Evolutionary conservation across 371 early-diverging fungal species (phyloP).

Genomic region (Encephalitozoon cuniculi): DNA sequence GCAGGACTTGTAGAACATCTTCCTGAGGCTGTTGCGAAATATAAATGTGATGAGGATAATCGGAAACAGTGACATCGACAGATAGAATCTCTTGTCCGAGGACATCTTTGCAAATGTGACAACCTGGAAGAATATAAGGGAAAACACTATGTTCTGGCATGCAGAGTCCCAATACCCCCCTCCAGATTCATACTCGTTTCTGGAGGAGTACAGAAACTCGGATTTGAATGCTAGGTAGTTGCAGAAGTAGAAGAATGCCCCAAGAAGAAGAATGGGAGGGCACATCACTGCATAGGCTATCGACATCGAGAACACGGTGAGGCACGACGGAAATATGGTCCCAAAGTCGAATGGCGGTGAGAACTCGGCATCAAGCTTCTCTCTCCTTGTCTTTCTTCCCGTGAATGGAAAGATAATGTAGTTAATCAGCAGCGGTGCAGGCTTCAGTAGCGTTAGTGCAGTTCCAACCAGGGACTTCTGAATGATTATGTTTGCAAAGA

Average conservation of each 20-base stretch:
- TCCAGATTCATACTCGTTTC: conserved; percentile 60
- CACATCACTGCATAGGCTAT: conserved; percentile 54
- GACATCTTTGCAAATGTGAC: conserved; percentile 47
- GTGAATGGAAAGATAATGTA: conserved; percentile 32
- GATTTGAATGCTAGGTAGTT: conserved; percentile 56
- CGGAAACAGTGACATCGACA: conserved; percentile 31
- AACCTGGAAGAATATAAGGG: conserved; percentile 55
- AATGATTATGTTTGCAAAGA: conserved; percentile 60
- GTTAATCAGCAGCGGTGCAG: conserved; percentile 45
- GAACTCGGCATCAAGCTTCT: conserved; percentile 33
- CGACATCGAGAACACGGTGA: conserved; percentile 59
- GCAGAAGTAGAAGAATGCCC: conserved; percentile 51
- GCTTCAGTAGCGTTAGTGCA: conserved; percentile 54
- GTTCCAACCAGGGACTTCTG: conserved; percentile 55
- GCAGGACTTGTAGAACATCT: conserved; percentile 48
- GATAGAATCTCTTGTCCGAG: conserved; percentile 1
- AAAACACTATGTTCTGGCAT: conserved; percentile 46
- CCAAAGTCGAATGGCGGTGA: conserved; percentile 57
- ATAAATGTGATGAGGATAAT: conserved; percentile 47
- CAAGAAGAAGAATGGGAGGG: conserved; percentile 58
- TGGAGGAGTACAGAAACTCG: conserved; percentile 58
- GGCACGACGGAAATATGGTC: conserved; percentile 54
- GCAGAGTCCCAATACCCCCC: conserved; percentile 56
- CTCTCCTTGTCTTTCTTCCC: conserved; percentile 41
- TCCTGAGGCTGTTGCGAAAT: conserved; percentile 25